Evolutionary conservation across 805 yeast species (phyloP), one percentile per base, ranked within the genome.

Genomic region (Yarrowia deformans): DNA sequence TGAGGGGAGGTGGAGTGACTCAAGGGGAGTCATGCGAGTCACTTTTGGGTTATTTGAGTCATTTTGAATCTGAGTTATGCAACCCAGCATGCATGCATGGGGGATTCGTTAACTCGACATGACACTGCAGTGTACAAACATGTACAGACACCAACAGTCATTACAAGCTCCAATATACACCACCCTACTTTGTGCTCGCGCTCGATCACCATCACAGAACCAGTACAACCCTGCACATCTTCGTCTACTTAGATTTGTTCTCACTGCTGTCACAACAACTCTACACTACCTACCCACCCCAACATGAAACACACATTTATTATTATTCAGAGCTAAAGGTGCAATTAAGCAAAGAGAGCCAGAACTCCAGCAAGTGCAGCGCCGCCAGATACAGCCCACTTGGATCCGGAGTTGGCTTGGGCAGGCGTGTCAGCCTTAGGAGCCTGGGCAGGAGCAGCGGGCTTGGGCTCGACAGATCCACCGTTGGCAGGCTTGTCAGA

Each of bases 1-100:
- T 19, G 13, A 34, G 34, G 8, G 16, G 16, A 13, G 23, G 9
- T 3, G 32, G 13, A 16, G 42, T 23, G 63, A 54, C 48, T 56
- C 48, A 40, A 29, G n/a, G 8, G 7, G 63, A 56, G 63, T 56
- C 63, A 56, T 42, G 63, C 48, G 63, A 56, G 63, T 56, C 63
- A 40, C 13, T 16, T 56, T 23, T 39, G 12, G 46, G 46, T n/a
- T 34, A 8, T 39, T 55, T 56, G 63, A 56, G 63, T 56, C 63
- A 40, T 40, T 40, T 52, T 9, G 32, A 37, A 19, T 10, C 16
- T 10, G 40, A 50, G 56, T 10, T 10, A 10, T 34, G 37, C 55
- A n/a, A n/a, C n/a, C n/a, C n/a, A n/a, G 16, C 29, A 23, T 23
- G 29, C 29, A 23, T 23, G 29, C 29, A 23, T 23, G 29, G 29